phyloP scores from a whole-genome alignment of 192 early-diverging fungal genomes.

The Umbelopsis isabellina region DNA sequence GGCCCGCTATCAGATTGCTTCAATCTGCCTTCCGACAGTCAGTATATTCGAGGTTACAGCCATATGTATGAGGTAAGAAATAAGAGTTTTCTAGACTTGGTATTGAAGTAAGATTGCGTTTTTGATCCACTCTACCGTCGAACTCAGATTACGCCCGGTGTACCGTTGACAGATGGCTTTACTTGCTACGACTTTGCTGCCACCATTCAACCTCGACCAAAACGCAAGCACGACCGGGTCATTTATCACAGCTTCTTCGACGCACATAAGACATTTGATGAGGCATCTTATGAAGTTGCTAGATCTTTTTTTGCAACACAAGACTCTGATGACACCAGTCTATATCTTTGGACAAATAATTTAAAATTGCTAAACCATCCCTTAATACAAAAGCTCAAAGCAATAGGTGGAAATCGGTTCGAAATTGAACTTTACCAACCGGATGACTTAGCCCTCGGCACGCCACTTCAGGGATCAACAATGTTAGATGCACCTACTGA shows the following conservation, averaged over 20 bases:
- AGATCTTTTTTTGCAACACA: slow-evolving; percentile 42
- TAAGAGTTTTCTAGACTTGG: too few species aligned
- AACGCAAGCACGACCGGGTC: background rate
- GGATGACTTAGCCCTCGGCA: slow-evolving; percentile 13
- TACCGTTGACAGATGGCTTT: slow-evolving; percentile 20
- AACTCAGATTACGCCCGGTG: slow-evolving; percentile 17
- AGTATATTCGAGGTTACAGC: background rate
- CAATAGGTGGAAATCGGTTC: slow-evolving; percentile 2
- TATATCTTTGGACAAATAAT: slow-evolving; percentile 36
- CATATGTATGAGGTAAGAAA: slow-evolving; percentile 22
- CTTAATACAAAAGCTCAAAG: slow-evolving; percentile 8
- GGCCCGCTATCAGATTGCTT: slow-evolving; percentile 39
- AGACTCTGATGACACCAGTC: slow-evolving; percentile 3
- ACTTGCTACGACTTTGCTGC: slow-evolving; percentile 31
- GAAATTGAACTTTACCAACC: background rate
- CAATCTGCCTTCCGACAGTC: slow-evolving; percentile 20
- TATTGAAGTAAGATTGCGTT: background rate
- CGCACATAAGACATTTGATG: slow-evolving; percentile 6
- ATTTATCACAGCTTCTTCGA: slow-evolving; percentile 23
- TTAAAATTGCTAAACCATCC: slow-evolving; percentile 3
- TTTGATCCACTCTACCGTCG: background rate
- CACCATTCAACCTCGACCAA: slow-evolving; percentile 24
- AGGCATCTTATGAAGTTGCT: slow-evolving; percentile 23
- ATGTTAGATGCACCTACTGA: slow-evolving; percentile 2
- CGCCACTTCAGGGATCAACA: slow-evolving; percentile 26